Conservation (phyloP, 495 filamentous ascomycete species). For the Hypoxylon intermedium region DNA sequence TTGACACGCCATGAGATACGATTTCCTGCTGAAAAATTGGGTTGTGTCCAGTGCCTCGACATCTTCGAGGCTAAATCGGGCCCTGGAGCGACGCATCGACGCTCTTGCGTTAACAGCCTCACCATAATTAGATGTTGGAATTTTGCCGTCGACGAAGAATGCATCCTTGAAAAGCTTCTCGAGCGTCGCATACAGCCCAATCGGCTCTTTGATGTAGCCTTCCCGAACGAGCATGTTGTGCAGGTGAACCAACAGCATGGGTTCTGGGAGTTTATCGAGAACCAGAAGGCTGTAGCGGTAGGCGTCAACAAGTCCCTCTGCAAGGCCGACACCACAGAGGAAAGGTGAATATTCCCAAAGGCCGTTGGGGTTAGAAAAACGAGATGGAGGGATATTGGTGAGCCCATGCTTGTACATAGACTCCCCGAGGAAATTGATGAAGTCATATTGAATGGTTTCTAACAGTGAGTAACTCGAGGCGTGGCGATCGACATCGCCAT, state of each 20-base stretch:
- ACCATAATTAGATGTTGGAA: conserved; percentile 42
- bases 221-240: conserved; percentile 56
- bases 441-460: conserved; percentile 39
- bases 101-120: conserved; percentile 2
- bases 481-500: conserved; percentile 43
- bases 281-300: conserved; percentile 44
- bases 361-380: conserved; percentile 54
- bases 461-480: conserved; percentile 24
- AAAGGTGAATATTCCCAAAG: conserved; percentile 61
- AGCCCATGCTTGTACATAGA: conserved; percentile 50
- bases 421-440: conserved; percentile 53
- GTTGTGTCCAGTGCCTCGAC: conserved; percentile 28
- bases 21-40: conserved; percentile 44
- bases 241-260: conserved; percentile 49
- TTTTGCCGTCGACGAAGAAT: conserved; percentile 45
- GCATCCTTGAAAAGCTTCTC: conserved; percentile 21
- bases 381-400: conserved; percentile 48
- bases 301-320: conserved; percentile 48
- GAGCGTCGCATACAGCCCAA: conserved; percentile 37
- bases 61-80: not conserved
- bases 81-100: not conserved
- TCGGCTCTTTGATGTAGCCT: conserved; percentile 44
- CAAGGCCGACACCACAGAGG: conserved; percentile 55
- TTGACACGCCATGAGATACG: conserved; percentile 33
- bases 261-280: conserved; percentile 46